Percentiles rank a stretch among this genome's conserved stretches.
Evolutionary conservation across 176 grass and related monocot species (phyloP).

Genomic region (Oryza brachyantha): DNA sequence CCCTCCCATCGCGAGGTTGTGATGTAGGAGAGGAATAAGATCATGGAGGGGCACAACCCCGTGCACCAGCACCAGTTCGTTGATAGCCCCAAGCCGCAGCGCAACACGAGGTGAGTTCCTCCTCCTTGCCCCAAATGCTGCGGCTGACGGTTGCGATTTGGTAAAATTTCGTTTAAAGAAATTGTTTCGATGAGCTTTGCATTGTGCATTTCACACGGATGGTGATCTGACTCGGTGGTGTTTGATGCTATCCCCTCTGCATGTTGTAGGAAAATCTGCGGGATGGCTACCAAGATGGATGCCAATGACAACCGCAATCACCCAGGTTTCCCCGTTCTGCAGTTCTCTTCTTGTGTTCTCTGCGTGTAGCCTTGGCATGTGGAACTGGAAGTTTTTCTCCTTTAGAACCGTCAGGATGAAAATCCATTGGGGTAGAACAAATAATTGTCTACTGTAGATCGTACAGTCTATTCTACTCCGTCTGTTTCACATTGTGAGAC

Average conservation of each 20-base stretch:
- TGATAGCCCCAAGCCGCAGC: conserved; percentile 24
- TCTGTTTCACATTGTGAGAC: no score
- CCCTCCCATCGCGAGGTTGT: neutral
- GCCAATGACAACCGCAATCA: conserved; percentile 3
- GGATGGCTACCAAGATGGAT: conserved; percentile 11
- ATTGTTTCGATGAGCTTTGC: neutral
- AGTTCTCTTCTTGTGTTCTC: neutral
- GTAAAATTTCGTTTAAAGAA: no score
- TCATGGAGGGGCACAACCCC: conserved; percentile 36
- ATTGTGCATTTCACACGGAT: neutral
- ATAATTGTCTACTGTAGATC: neutral
- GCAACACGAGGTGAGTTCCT: conserved; percentile 15
- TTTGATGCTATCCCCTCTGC: neutral
- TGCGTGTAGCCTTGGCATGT: neutral
- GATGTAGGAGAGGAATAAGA: conserved; percentile 28
- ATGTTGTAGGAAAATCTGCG: conserved; percentile 26
- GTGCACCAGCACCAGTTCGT: conserved; percentile 26
- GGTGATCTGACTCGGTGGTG: no score
- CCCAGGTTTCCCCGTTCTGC: conserved; percentile 10
- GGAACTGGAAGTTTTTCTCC: neutral
- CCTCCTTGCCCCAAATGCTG: neutral
- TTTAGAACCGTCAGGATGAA: neutral
- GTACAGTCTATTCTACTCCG: neutral
- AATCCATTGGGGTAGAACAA: neutral
- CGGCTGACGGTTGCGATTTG: neutral